Evolutionary conservation across 1,139 yeast species (phyloP).

Genomic region (Debaryomyces robertsiae): DNA sequence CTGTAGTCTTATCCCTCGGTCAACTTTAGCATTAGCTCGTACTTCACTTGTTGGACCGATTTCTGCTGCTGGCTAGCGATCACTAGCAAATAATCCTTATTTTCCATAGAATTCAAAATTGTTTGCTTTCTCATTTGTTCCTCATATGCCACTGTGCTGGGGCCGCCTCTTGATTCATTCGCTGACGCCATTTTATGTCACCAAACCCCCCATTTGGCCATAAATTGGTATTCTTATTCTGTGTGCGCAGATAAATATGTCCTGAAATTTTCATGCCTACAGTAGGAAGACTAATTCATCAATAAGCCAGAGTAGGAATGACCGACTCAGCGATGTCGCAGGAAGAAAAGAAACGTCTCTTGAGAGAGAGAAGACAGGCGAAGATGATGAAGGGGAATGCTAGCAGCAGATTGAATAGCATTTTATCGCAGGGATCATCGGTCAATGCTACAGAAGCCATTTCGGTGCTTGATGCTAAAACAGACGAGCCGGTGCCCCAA

Average conservation of each 20-base stretch:
- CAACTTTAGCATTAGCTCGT: constrained; percentile 36
- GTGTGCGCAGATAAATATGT: constrained; percentile 5
- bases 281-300: too few relatives aligned
- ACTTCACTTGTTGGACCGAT: constrained; percentile 45
- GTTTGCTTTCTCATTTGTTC: constrained; percentile 44
- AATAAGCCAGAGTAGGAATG: constrained; percentile 1
- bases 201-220: too few relatives aligned
- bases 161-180: neutral
- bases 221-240: neutral
- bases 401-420: constrained; percentile 53
- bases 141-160: constrained; percentile 29
- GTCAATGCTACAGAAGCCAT: constrained; percentile 32
- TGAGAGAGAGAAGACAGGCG: constrained; percentile 72
- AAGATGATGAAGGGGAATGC: constrained; percentile 65
- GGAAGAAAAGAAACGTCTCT: constrained; percentile 61
- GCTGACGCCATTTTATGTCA: constrained; percentile 1
- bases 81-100: constrained; percentile 44
- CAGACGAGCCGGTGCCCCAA: neutral
- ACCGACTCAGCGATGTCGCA: constrained; percentile 36
- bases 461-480: constrained; percentile 37
- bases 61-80: constrained; percentile 49
- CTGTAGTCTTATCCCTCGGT: constrained; percentile 20
- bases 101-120: constrained; percentile 46
- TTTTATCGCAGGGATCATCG: constrained; percentile 45
- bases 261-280: neutral